Conservation (phyloP, 2,329 filamentous ascomycete genomes). For the Cordyceps farinosa region DNA sequence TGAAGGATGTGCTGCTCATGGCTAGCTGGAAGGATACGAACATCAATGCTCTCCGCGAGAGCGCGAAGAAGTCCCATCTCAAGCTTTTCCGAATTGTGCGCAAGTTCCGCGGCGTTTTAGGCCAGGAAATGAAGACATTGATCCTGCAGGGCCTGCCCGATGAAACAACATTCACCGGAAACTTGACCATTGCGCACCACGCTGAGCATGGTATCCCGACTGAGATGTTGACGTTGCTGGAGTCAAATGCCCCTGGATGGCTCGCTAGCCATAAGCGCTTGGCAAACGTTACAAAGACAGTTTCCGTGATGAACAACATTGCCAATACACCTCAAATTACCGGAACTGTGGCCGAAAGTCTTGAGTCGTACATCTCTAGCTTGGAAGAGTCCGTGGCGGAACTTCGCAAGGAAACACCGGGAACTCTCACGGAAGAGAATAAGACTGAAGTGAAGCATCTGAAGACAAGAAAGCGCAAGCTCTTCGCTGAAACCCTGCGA, state of each 20-base stretch:
- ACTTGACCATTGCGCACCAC: background rate
- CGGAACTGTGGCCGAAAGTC: slow-evolving; percentile 54
- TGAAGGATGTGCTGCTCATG: slow-evolving; percentile 88
- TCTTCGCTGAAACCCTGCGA: slow-evolving; percentile 85
- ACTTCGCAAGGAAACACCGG: slow-evolving; percentile 79
- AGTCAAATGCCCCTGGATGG: slow-evolving; percentile 33
- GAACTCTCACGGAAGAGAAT: slow-evolving; percentile 79
- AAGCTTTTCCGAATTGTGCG: slow-evolving; percentile 89
- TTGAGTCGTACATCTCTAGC: slow-evolving; percentile 66
- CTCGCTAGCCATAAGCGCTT: slow-evolving; percentile 59
- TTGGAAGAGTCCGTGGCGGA: slow-evolving; percentile 66
- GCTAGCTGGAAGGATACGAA: slow-evolving; percentile 99
- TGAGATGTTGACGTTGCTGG: slow-evolving; percentile 6
- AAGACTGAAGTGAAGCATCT: slow-evolving; percentile 80
- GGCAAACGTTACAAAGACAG: slow-evolving; percentile 65
- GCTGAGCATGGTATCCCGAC: background rate
- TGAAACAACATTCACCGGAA: slow-evolving; percentile 30
- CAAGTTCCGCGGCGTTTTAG: slow-evolving; percentile 79
- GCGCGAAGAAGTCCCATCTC: slow-evolving; percentile 82
- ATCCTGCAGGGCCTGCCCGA: slow-evolving; percentile 58
- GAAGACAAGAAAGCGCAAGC: slow-evolving; percentile 82
- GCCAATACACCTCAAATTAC: slow-evolving; percentile 49
- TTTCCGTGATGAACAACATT: slow-evolving; percentile 69
- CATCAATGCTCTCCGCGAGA: slow-evolving; percentile 82
- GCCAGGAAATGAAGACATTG: slow-evolving; percentile 68